Evolutionary conservation across 202 grass and related monocot species (phyloP).

Genomic region (Digitaria exilis): DNA sequence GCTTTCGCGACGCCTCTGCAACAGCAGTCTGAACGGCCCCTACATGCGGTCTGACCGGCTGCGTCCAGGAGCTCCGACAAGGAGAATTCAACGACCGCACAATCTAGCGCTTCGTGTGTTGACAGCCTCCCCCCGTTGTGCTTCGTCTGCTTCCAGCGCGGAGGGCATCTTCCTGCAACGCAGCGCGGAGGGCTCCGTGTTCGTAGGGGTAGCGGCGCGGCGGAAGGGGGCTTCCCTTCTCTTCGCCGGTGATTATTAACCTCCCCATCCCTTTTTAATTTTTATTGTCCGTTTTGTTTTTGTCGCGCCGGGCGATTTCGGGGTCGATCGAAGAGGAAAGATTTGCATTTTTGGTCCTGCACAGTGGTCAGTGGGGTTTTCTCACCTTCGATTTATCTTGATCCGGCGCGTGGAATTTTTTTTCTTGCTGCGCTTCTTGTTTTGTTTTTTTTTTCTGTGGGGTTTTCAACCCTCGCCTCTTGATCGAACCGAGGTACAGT

Average conservation of each 20-base stretch:
- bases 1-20: too few species aligned
- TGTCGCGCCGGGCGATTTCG: background rate
- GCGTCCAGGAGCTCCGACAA: too few species aligned
- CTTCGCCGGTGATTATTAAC: background rate
- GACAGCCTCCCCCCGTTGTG: too few species aligned
- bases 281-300: background rate
- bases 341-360: background rate
- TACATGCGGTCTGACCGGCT: too few species aligned
- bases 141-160: too few species aligned
- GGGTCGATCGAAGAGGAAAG: background rate
- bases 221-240: background rate
- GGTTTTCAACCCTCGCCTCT: background rate
- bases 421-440: background rate
- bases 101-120: too few species aligned
- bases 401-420: background rate
- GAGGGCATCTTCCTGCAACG: background rate
- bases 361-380: background rate
- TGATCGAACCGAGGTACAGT: background rate
- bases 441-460: background rate
- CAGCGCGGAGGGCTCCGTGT: background rate
- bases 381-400: background rate
- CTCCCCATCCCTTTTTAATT: background rate
- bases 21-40: too few species aligned
- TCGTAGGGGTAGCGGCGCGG: background rate
- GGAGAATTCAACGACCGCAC: too few species aligned